Evolutionary conservation across 352 stramenopile species (phyloP), one percentile per base, ranked within the genome.

Genomic region (Phytophthora kernoviae): DNA sequence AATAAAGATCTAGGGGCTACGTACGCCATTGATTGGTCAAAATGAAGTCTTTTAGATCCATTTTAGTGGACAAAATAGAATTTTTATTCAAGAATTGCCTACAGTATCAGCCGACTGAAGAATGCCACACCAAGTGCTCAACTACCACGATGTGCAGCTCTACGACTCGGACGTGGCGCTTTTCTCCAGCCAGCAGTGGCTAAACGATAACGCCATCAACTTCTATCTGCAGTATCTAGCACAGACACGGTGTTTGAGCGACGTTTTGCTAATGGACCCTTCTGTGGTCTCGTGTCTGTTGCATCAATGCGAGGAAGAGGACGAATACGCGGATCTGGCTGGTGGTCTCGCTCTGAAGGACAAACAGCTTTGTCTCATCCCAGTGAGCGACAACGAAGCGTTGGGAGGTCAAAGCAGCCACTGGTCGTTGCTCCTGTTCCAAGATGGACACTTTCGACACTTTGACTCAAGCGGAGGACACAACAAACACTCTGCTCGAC

Each of bases 191-290:
- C 58, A 37, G 10, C 62, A 86, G 57, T 95, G 86, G 86, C 84
- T 95, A 26, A 93, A 95, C 56, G 86, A 95, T 65, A 93, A 85
- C 24, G 66, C 82, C 20, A 73, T 95, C 58, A 84, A 93, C 75
- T 95, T 95, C 54, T 93, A 91, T 65, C 77, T 95, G 44, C 74
- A 87, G 63, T 87, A 78, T 54, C 39, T 92, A 24, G 77, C 75
- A 26, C 79, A 83, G 30, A 79, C 77, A 6, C 24, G 64, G 6
- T 27, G 26, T 44, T 24, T n/a, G 22, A 59, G 48, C 40, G 63
- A 73, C 54, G 58, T 91, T 41, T 54, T 93, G 45, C 66, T 93
- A 42, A 80, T 91, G 70, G 86, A 95, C 54, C 80, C 86, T 9
- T 81, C 79, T 4, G 77, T 95, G 21, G 80, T 92, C 10, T 92